A percentile compares a stretch with the other conserved stretches of the same genome.
phyloP scores from a whole-genome alignment of 1,284 basidiomycete species.

The Leccinum fuscescens region DNA sequence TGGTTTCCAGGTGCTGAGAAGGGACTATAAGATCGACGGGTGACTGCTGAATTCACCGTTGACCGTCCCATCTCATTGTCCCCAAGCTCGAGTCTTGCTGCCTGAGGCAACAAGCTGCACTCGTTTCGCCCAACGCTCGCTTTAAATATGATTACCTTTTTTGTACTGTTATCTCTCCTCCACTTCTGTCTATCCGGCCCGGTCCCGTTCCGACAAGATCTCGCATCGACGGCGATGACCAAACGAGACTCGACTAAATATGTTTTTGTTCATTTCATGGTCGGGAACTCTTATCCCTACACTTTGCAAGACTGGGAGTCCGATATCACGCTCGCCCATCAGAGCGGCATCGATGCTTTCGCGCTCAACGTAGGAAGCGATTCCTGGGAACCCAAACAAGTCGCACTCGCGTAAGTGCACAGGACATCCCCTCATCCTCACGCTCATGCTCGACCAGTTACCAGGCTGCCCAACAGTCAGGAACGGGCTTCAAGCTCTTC shows the following conservation, averaged over 20 bases:
- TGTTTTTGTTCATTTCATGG: slow-evolving; percentile 66
- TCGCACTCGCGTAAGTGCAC: slow-evolving; percentile 61
- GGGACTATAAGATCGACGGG: neutral
- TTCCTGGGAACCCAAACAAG: slow-evolving; percentile 61
- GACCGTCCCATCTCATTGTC: neutral
- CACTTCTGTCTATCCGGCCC: slow-evolving; percentile 15
- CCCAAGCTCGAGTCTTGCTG: neutral
- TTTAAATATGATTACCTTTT: slow-evolving; percentile 15
- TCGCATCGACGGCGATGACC: slow-evolving; percentile 4
- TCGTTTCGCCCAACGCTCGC: slow-evolving; percentile 15
- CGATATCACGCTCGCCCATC: slow-evolving; percentile 58
- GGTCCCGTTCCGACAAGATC: slow-evolving; percentile 7
- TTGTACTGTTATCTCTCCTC: slow-evolving; percentile 1
- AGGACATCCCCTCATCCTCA: neutral
- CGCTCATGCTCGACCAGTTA: slow-evolving; percentile 32
- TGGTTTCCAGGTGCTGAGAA: neutral
- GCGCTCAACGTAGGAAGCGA: slow-evolving; percentile 68
- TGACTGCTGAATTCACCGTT: neutral
- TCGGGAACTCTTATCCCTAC: slow-evolving; percentile 69
- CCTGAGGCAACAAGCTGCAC: slow-evolving; percentile 17
- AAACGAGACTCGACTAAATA: slow-evolving; percentile 40
- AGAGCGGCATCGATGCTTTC: slow-evolving; percentile 64
- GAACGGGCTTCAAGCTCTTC: slow-evolving; percentile 72
- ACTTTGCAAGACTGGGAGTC: slow-evolving; percentile 52
- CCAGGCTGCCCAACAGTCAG: slow-evolving; percentile 53